Evolutionary conservation across 2,329 filamentous ascomycete genomes (phyloP).

Genomic region (Cordyceps farinosa): DNA sequence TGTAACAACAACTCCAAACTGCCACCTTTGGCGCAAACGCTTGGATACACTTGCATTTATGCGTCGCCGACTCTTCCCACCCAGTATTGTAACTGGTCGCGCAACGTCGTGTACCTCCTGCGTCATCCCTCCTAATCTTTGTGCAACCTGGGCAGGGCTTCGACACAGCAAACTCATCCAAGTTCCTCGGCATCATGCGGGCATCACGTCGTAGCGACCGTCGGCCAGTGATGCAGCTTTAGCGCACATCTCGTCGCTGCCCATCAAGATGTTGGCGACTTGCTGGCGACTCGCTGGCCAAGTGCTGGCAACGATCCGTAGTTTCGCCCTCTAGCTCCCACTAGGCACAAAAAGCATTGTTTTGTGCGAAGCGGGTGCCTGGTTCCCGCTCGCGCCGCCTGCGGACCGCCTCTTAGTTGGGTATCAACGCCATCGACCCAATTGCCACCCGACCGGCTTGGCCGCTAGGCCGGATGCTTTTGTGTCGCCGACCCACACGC

Average conservation of each 20-base stretch:
- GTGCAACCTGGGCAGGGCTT: conserved; percentile 1
- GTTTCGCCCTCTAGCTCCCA: not conserved
- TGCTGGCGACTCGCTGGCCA: not conserved
- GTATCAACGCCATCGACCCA: conserved; percentile 16
- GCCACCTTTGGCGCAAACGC: not conserved
- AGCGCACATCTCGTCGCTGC: not conserved
- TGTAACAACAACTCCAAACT: not conserved
- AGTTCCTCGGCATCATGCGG: conserved; percentile 8
- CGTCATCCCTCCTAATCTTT: not conserved
- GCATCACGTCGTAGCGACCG: not conserved
- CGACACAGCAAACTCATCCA: not conserved
- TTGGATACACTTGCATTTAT: conserved; percentile 2
- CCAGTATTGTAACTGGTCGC: not conserved
- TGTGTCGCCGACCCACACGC: not conserved
- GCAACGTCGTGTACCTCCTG: not conserved
- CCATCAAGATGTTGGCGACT: not conserved
- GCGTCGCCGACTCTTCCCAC: not conserved
- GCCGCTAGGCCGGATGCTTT: conserved; percentile 5
- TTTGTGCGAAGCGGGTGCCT: conserved; percentile 16
- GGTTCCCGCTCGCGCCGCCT: conserved; percentile 15
- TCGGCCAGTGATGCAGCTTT: conserved; percentile 6
- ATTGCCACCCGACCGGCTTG: conserved; percentile 16
- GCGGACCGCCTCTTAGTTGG: conserved; percentile 15
- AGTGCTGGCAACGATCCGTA: not conserved
- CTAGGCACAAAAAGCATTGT: conserved; percentile 12